These are phyloP conservation scores for Xylariaceae sp. DNA, from an alignment of 2,329 filamentous ascomycete genomes.

Conservation along the genomic window DNA sequence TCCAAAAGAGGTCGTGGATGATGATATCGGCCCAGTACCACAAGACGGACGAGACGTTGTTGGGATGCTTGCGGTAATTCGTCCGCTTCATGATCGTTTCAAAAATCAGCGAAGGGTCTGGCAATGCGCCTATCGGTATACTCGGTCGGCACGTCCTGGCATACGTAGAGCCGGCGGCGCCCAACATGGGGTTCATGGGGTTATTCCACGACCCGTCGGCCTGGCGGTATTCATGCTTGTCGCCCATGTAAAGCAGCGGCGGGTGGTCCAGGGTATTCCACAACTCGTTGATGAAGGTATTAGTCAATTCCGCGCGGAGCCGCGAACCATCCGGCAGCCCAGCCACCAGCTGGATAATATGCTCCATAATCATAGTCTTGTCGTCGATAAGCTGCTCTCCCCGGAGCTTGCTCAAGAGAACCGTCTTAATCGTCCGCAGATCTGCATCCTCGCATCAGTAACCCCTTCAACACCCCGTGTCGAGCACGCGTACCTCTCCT, in stretches of 20 bases:
- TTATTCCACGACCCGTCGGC: conserved; percentile 72
- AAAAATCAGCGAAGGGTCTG: conserved; percentile 61
- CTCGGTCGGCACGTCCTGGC: conserved; percentile 60
- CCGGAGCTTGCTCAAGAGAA: conserved; percentile 60
- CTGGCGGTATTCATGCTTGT: conserved; percentile 61
- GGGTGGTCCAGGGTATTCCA: conserved; percentile 72
- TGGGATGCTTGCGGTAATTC: conserved; percentile 57
- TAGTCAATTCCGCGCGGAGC: conserved; percentile 59
- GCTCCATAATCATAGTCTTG: conserved; percentile 73
- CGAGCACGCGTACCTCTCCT: conserved; percentile 40
- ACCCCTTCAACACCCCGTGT: background rate
- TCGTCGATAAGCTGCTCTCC: conserved; percentile 64
- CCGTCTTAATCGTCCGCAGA: conserved; percentile 56
- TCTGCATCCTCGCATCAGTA: conserved; percentile 41
- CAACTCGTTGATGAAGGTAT: conserved; percentile 62
- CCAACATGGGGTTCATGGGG: conserved; percentile 59
- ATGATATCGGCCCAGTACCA: conserved; percentile 72
- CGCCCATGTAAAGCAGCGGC: conserved; percentile 59
- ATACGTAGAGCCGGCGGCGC: conserved; percentile 64
- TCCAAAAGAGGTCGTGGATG: conserved; percentile 72
- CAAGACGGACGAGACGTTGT: conserved; percentile 67
- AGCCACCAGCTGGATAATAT: conserved; percentile 65
- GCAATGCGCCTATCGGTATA: conserved; percentile 59
- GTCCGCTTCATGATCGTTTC: conserved; percentile 57
- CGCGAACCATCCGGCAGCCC: conserved; percentile 60